phyloP scores from a whole-genome alignment of 371 early-diverging fungal species.

The Rhizopus arrhizus region DNA sequence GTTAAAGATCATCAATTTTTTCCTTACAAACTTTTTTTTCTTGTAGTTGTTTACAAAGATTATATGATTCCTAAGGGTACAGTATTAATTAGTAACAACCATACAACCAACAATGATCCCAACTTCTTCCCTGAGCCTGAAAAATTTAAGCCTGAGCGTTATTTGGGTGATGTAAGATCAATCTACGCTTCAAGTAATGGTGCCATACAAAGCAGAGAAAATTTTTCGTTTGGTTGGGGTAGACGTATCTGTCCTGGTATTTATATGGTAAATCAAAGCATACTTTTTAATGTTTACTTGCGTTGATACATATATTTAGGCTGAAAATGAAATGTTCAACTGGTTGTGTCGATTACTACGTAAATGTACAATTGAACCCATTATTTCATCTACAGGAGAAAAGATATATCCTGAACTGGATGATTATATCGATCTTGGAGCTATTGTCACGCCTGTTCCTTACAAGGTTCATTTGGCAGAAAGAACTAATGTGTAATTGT shows the following conservation, averaged over 20 bases:
- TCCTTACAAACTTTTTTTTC: not conserved
- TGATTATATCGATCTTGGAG: not conserved
- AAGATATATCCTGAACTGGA: slow-evolving; percentile 10
- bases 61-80: slow-evolving; percentile 24
- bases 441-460: not conserved
- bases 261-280: slow-evolving; percentile 10
- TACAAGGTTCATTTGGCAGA: not conserved
- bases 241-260: slow-evolving; percentile 21
- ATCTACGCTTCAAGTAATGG: slow-evolving; percentile 16
- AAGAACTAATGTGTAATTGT: not conserved
- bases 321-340: slow-evolving; percentile 13
- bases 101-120: slow-evolving; percentile 13
- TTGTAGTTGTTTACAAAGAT: slow-evolving; percentile 17
- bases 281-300: not conserved
- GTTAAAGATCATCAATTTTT: not conserved
- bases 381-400: not conserved
- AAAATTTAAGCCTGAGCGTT: slow-evolving; percentile 16
- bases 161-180: slow-evolving; percentile 12
- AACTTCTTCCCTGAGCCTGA: slow-evolving; percentile 10
- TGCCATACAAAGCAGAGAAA: slow-evolving; percentile 15
- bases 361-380: slow-evolving; percentile 10
- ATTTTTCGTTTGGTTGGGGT: slow-evolving; percentile 30
- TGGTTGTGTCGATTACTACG: not conserved
- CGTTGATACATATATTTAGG: not conserved
- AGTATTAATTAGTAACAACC: slow-evolving; percentile 8